Conservation (phyloP, 441 rosid species). For the Metrosideros polymorpha region DNA sequence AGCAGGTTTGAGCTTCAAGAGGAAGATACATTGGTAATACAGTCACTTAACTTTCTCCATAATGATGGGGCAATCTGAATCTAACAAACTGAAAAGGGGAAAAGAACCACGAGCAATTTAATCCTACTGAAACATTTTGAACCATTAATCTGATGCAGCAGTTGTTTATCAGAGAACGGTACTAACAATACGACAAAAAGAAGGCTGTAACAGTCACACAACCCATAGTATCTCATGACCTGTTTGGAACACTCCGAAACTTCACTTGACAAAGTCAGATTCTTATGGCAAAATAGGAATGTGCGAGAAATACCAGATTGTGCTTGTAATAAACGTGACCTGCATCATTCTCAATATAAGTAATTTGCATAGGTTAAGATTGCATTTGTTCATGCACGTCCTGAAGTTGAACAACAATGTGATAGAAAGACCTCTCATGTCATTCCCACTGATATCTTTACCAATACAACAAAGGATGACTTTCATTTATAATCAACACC, state of each 20-base stretch:
- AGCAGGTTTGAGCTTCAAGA: neutral
- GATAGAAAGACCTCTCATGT: constrained; percentile 60
- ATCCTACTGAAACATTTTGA: neutral
- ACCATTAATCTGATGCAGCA: neutral
- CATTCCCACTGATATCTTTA: constrained; percentile 55
- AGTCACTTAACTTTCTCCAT: neutral
- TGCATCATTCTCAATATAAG: neutral
- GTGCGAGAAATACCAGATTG: neutral
- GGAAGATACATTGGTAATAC: neutral
- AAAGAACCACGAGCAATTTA: neutral
- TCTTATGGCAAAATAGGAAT: neutral
- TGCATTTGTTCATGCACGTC: constrained; percentile 16
- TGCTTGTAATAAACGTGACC: neutral
- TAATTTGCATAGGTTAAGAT: neutral
- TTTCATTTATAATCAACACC: neutral
- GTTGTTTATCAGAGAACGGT: neutral
- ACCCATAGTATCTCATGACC: neutral
- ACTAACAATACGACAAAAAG: neutral
- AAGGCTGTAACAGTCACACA: neutral
- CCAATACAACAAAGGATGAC: constrained; percentile 30
- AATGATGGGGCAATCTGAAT: neutral
- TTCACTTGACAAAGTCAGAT: neutral
- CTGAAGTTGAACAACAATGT: constrained; percentile 58
- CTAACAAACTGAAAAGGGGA: neutral
- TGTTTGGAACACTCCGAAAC: neutral